Evolutionary conservation across 768 basidiomycete species (phyloP).

Genomic region (Amanita rimosa): DNA sequence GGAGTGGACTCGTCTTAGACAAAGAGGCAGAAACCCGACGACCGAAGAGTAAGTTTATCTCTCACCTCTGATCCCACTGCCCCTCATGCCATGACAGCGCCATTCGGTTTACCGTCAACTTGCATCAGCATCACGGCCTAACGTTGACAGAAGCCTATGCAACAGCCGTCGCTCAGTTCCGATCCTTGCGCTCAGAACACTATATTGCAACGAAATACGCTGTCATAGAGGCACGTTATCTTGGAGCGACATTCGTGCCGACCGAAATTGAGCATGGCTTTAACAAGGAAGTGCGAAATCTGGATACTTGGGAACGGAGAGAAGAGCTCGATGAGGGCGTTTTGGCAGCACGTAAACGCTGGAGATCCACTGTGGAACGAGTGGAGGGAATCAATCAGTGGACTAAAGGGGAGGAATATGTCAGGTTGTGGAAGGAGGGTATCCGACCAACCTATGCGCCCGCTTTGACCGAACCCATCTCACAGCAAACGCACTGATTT

Average conservation of each 20-base stretch:
- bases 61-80: constrained; percentile 5
- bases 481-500: constrained; percentile 1
- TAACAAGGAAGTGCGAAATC: constrained; percentile 45
- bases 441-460: constrained; percentile 57
- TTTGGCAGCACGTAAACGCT: constrained; percentile 59
- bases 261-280: constrained; percentile 53
- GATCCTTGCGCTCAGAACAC: constrained; percentile 76
- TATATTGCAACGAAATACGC: constrained; percentile 71
- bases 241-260: constrained; percentile 54
- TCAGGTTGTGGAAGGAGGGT: constrained; percentile 61
- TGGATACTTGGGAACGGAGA: constrained; percentile 48
- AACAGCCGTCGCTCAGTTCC: constrained; percentile 74
- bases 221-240: constrained; percentile 63
- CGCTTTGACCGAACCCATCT: constrained; percentile 31
- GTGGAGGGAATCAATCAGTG: constrained; percentile 37
- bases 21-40: constrained; percentile 72
- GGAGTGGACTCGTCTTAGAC: constrained; percentile 70
- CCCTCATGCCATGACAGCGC: constrained; percentile 34
- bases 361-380: constrained; percentile 55
- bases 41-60: constrained; percentile 74
- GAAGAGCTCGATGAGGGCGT: constrained; percentile 49
- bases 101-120: constrained; percentile 68
- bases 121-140: constrained; percentile 52
- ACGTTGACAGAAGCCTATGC: constrained; percentile 76
- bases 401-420: constrained; percentile 68